These are phyloP conservation scores for Colletotrichum sp. DNA, from an alignment of 2,329 filamentous ascomycete species.

Conservation along the genomic window DNA sequence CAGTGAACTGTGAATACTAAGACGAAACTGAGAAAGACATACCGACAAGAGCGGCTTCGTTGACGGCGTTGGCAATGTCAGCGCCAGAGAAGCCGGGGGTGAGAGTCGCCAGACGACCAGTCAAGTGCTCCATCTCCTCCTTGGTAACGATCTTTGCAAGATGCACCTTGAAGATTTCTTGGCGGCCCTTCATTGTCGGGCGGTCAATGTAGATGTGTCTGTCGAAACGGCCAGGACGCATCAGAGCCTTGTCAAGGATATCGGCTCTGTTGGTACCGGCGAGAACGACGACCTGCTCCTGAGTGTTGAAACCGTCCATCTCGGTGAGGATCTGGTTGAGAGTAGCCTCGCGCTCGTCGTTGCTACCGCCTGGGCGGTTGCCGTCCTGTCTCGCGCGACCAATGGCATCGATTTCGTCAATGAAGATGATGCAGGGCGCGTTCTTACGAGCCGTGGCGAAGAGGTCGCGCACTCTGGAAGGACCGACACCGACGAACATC, in stretches of 20 bases:
- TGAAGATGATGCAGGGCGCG: constrained; percentile 98
- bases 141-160: constrained; percentile 92
- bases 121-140: constrained; percentile 86
- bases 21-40: constrained; percentile 40
- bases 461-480: constrained; percentile 91
- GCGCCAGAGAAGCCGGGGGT: constrained; percentile 97
- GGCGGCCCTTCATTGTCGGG: constrained; percentile 94
- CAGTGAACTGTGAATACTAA: constrained; percentile 35
- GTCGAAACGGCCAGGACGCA: constrained; percentile 93
- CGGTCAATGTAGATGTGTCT: constrained; percentile 94
- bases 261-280: constrained; percentile 97
- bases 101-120: constrained; percentile 86
- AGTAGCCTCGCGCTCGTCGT: constrained; percentile 95
- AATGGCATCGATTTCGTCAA: constrained; percentile 98
- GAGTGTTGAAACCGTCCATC: constrained; percentile 99
- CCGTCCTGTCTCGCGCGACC: constrained; percentile 87
- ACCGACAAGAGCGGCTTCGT: constrained; percentile 97
- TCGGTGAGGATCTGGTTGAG: constrained; percentile 98
- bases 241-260: constrained; percentile 91
- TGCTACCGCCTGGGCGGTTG: constrained; percentile 70
- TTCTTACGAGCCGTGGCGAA: constrained; percentile 96
- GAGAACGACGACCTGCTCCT: constrained; percentile 94
- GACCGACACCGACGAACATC: constrained; percentile 99
- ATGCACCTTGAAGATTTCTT: constrained; percentile 96
- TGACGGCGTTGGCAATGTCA: constrained; percentile 98